Conservation (phyloP, 306 rosid genomes). For the Hylodesmum podocarpum region DNA sequence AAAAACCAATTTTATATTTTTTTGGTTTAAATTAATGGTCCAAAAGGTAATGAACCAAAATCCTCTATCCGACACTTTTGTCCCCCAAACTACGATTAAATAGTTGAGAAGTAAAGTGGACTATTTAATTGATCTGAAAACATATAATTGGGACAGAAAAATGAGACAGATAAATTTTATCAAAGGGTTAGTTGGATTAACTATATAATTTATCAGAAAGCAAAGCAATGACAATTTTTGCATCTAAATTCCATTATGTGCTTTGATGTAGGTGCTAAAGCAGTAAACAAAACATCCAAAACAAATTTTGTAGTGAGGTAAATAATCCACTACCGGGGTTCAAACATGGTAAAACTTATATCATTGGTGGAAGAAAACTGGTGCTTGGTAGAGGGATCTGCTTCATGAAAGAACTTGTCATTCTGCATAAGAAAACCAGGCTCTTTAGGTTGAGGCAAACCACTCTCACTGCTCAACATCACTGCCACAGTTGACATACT, state of each 20-base stretch:
- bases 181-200: not conserved
- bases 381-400: constrained; percentile 28
- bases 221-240: not conserved
- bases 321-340: constrained; percentile 27
- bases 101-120: too few relatives aligned
- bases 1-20: too few relatives aligned
- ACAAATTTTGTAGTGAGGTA: not conserved
- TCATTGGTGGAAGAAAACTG: constrained; percentile 31
- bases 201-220: not conserved
- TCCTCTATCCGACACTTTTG: too few relatives aligned
- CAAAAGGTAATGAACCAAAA: too few relatives aligned
- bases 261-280: not conserved
- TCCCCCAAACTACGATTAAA: too few relatives aligned
- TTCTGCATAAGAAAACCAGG: constrained; percentile 45
- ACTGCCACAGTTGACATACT: constrained; percentile 52
- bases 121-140: too few relatives aligned
- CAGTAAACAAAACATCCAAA: not conserved
- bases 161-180: not conserved
- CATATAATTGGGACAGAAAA: too few relatives aligned
- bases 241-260: not conserved
- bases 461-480: constrained; percentile 49
- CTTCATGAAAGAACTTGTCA: constrained; percentile 23
- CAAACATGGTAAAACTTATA: constrained; percentile 26
- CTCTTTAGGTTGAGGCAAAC: constrained; percentile 45
- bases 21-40: too few relatives aligned